These are phyloP conservation scores for Fraxinus baroniana DNA, from an alignment of 305 asterid genomes.

Conservation along the genomic window DNA sequence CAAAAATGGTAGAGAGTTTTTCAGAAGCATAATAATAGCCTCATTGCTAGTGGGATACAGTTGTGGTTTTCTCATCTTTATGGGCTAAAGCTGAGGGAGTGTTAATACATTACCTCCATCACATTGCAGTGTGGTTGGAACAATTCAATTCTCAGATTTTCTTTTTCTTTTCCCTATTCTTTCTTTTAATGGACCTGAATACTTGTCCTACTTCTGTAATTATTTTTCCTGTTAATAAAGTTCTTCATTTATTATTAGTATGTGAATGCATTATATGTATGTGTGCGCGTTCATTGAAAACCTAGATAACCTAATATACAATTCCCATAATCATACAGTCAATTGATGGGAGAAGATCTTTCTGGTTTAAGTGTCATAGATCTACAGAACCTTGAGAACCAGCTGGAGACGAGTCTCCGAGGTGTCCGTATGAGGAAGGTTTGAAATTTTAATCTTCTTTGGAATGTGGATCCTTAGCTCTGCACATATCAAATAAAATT, in stretches of 20 bases:
- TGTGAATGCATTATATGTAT: neutral
- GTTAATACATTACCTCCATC: neutral
- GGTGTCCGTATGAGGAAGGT: constrained; percentile 69
- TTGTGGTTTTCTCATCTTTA: neutral
- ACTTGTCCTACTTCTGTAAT: neutral
- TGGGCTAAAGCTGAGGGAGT: constrained; percentile 1
- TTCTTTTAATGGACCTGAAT: neutral
- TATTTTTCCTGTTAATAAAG: neutral
- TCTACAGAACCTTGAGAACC: constrained; percentile 62
- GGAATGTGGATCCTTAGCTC: neutral
- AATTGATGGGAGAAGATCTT: constrained; percentile 70
- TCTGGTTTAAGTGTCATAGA: constrained; percentile 54
- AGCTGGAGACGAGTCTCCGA: constrained; percentile 63
- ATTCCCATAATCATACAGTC: constrained; percentile 37
- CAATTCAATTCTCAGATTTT: neutral
- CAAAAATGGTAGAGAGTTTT: neutral
- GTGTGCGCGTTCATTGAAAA: neutral
- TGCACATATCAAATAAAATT: neutral
- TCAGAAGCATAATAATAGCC: neutral
- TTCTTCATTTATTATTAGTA: neutral
- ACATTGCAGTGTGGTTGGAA: neutral
- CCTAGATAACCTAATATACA: constrained; percentile 9
- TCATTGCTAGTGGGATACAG: neutral
- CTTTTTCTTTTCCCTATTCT: neutral
- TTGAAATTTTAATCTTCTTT: constrained; percentile 6